A percentile compares a stretch with the other conserved stretches of the same genome.
Evolutionary conservation across 208 protist genomes (phyloP).

Genomic region (Acanthamoeba lenticulata): DNA sequence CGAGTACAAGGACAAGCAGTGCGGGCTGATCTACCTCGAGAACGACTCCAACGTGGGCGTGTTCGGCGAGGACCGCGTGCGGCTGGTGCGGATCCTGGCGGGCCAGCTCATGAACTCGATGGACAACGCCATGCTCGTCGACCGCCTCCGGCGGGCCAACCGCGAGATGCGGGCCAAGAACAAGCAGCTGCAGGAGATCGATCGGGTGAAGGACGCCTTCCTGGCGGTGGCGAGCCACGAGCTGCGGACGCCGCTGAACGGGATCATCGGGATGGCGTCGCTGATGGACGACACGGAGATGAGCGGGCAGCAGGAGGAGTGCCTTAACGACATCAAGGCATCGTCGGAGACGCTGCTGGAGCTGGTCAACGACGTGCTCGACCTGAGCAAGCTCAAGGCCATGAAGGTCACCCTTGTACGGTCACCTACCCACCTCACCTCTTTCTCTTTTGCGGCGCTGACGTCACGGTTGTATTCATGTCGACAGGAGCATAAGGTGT

Average conservation of each 20-base stretch:
- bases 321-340: not conserved
- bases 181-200: not conserved
- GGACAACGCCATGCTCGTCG: not conserved
- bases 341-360: conserved; percentile 4
- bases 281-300: conserved; percentile 62
- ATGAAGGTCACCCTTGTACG: conserved; percentile 29
- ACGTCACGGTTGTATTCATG: not conserved
- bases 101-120: not conserved
- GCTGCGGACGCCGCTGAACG: too few relatives aligned
- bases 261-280: too few relatives aligned
- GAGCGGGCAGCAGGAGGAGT: conserved; percentile 28
- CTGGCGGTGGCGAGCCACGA: too few relatives aligned
- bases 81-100: not conserved
- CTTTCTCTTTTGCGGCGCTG: not conserved
- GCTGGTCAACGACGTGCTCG: conserved; percentile 61
- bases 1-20: not conserved
- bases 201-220: too few relatives aligned
- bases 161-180: not conserved
- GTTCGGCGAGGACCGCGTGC: not conserved
- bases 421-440: too few relatives aligned
- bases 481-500: not conserved
- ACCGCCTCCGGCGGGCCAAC: not conserved
- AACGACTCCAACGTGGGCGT: not conserved
- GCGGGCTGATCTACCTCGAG: conserved; percentile 31
- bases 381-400: conserved; percentile 44